These are phyloP conservation scores for Mychonastes homosphaera DNA, from an alignment of 139 green algal species.

Conservation along the genomic window DNA sequence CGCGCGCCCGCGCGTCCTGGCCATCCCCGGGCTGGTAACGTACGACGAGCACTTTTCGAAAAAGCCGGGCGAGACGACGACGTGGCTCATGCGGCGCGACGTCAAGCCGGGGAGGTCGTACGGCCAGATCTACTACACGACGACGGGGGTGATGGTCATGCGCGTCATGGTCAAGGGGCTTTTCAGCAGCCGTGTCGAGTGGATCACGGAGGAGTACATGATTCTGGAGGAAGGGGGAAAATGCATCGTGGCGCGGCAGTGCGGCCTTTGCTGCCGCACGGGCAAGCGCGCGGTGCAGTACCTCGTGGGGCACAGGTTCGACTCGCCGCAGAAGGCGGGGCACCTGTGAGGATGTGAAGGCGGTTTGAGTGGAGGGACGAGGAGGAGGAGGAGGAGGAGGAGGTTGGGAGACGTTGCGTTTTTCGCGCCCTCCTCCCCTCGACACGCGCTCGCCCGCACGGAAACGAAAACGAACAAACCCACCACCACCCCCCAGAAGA, in stretches of 20 bases:
- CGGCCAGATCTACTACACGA: slow-evolving; percentile 19
- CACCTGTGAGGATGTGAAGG: slow-evolving; percentile 11
- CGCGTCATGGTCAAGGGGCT: too few species aligned
- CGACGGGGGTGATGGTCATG: slow-evolving; percentile 24
- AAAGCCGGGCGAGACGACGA: background rate
- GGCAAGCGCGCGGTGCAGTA: slow-evolving; percentile 12
- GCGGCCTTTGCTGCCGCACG: background rate
- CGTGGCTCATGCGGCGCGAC: slow-evolving; percentile 14
- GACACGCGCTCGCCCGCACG: too few species aligned
- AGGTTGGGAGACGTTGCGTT: too few species aligned
- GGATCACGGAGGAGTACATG: slow-evolving; percentile 18
- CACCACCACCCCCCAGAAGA: too few species aligned
- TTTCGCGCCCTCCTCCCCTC: too few species aligned
- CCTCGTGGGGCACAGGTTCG: slow-evolving; percentile 2
- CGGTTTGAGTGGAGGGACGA: too few species aligned
- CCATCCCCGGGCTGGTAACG: slow-evolving; percentile 4
- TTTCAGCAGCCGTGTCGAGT: slow-evolving; percentile 13
- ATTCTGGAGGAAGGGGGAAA: slow-evolving; percentile 17
- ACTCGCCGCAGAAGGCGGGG: slow-evolving; percentile 1
- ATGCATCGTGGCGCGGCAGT: slow-evolving; percentile 14
- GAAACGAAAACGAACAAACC: too few species aligned
- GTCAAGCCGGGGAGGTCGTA: slow-evolving; percentile 9
- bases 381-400: too few species aligned
- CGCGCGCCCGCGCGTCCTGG: slow-evolving; percentile 10
- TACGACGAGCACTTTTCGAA: slow-evolving; percentile 16